Conservation (phyloP, 2,329 filamentous ascomycete species). For the Cladophialophora immunda region DNA sequence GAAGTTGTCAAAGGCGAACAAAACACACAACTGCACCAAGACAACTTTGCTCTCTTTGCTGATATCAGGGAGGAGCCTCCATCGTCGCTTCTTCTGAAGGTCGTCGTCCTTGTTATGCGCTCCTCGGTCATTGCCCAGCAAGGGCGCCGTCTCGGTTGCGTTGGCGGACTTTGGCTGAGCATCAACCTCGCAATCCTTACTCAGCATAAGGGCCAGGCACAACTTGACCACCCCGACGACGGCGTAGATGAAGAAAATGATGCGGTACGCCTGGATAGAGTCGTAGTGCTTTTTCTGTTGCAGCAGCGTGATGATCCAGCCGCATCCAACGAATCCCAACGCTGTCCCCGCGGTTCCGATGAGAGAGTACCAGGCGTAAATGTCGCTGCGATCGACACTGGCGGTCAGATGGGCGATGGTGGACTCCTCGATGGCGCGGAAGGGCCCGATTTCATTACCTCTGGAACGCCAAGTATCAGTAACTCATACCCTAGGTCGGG, state of each 20-base stretch:
- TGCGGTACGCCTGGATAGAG: constrained; percentile 62
- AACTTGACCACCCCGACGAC: constrained; percentile 64
- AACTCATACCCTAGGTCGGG: background rate
- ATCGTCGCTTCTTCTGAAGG: constrained; percentile 42
- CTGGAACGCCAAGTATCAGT: constrained; percentile 43
- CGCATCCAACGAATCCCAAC: constrained; percentile 61
- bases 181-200: constrained; percentile 59
- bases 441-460: constrained; percentile 71
- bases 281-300: constrained; percentile 56
- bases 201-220: constrained; percentile 56
- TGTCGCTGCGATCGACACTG: constrained; percentile 31
- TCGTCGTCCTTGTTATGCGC: constrained; percentile 27
- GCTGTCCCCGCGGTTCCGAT: constrained; percentile 63
- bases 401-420: constrained; percentile 44
- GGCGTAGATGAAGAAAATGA: constrained; percentile 65
- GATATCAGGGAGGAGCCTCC: constrained; percentile 53
- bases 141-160: constrained; percentile 49
- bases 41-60: constrained; percentile 58
- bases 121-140: constrained; percentile 40
- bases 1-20: constrained; percentile 75
- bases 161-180: constrained; percentile 29
- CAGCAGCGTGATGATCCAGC: constrained; percentile 61
- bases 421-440: constrained; percentile 67
- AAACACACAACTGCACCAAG: constrained; percentile 68
- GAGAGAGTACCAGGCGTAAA: constrained; percentile 52